Evolutionary conservation across 441 rosid species (phyloP).

Genomic region (Geranium incanum): DNA sequence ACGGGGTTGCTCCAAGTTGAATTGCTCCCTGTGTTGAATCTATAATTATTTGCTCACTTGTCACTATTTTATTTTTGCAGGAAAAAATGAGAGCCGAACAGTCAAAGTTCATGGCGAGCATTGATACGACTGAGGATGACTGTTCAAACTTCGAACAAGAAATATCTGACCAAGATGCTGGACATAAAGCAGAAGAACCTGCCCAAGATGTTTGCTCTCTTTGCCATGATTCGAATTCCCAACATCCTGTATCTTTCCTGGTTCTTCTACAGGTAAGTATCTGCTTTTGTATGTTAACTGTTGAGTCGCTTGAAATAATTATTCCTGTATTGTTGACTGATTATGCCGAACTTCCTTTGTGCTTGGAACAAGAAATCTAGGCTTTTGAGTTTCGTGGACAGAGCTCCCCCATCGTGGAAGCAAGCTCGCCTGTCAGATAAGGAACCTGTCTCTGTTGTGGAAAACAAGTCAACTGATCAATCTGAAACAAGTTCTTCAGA

Average conservation of each 20-base stretch:
- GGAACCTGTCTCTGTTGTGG: conserved; percentile 24
- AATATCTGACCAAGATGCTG: conserved; percentile 35
- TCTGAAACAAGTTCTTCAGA: conserved; percentile 29
- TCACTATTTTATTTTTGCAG: conserved; percentile 37
- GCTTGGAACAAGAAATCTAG: conserved; percentile 68
- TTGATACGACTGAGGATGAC: conserved; percentile 41
- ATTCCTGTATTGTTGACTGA: conserved; percentile 3
- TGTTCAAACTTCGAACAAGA: conserved; percentile 41
- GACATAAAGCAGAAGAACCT: conserved; percentile 34
- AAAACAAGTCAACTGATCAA: conserved; percentile 33
- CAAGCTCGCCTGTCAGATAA: conserved; percentile 35
- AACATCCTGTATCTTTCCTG: conserved; percentile 67
- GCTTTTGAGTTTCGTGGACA: conserved; percentile 72
- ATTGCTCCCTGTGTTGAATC: conserved; percentile 9
- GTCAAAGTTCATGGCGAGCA: conserved; percentile 70
- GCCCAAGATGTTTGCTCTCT: conserved; percentile 75
- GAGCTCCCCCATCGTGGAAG: conserved; percentile 70
- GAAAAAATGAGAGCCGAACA: conserved; percentile 98
- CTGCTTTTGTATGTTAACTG: conserved; percentile 14
- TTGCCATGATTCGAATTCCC: conserved; percentile 78
- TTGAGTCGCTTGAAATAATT: neutral
- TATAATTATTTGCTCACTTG: conserved; percentile 17
- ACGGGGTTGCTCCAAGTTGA: neutral
- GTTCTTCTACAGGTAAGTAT: conserved; percentile 79
- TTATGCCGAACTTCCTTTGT: conserved; percentile 9